Percentiles rank a stretch among this genome's conserved stretches.
Evolutionary conservation across 23 red algal genomes (phyloP).

Genomic region (Chondrus crispus): DNA sequence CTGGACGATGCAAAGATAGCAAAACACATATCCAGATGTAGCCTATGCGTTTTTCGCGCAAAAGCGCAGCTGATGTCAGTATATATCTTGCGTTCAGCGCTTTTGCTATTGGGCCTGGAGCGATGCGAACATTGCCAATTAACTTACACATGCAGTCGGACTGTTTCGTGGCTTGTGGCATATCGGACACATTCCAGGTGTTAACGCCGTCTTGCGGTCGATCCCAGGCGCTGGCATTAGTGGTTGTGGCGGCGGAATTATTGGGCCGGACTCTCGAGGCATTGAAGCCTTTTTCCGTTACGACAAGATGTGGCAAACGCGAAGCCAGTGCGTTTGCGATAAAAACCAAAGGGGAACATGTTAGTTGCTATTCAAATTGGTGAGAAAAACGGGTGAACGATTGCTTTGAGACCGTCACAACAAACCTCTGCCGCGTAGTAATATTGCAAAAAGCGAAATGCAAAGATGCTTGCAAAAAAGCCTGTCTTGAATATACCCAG

Average conservation of each 20-base stretch:
- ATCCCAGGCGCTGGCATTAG: slow-evolving; percentile 39
- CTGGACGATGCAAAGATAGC: slow-evolving; percentile 51
- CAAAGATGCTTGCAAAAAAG: slow-evolving; percentile 53
- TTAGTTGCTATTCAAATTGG: not conserved
- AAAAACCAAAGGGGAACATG: not conserved
- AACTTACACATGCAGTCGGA: slow-evolving; percentile 62
- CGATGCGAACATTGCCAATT: not conserved
- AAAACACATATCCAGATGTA: slow-evolving; percentile 65
- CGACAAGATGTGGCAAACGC: not conserved
- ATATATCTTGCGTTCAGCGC: not conserved
- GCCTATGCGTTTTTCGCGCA: not conserved
- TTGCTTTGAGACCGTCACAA: too few species aligned
- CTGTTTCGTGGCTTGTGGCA: slow-evolving; percentile 36
- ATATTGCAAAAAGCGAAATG: slow-evolving; percentile 67
- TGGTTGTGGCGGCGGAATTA: slow-evolving; percentile 32
- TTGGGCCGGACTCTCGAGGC: slow-evolving; percentile 27
- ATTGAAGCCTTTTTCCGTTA: not conserved
- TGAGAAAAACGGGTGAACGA: too few species aligned
- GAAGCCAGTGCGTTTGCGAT: not conserved
- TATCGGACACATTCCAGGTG: slow-evolving; percentile 43
- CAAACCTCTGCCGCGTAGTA: slow-evolving; percentile 63
- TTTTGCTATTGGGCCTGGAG: not conserved
- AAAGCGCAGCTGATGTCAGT: too few species aligned
- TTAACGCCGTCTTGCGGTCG: not conserved
- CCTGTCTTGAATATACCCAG: not conserved